Percentiles rank a stretch among this genome's conserved stretches.
Evolutionary conservation across 805 yeast genomes (phyloP).

Genomic region (Metschnikowia kofuensis): DNA sequence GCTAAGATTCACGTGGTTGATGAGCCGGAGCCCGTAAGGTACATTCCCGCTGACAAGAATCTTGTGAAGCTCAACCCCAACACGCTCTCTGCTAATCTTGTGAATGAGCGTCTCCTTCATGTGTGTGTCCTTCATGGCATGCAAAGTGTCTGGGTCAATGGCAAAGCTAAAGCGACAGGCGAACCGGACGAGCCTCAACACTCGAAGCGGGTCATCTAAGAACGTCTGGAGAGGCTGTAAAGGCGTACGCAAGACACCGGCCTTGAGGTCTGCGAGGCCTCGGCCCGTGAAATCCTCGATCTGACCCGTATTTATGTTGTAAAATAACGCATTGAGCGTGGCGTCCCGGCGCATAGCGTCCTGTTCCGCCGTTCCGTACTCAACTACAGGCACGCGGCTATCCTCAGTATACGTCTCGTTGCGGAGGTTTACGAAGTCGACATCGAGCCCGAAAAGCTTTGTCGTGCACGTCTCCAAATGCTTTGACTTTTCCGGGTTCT

Average conservation of each 20-base stretch:
- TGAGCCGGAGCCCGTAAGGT: slow-evolving; percentile 56
- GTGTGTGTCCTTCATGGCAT: slow-evolving; percentile 60
- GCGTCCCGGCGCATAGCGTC: slow-evolving; percentile 96
- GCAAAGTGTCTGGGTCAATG: slow-evolving; percentile 55
- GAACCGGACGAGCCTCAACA: slow-evolving; percentile 80
- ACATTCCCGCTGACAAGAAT: slow-evolving; percentile 66
- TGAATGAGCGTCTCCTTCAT: slow-evolving; percentile 58
- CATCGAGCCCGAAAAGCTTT: slow-evolving; percentile 73
- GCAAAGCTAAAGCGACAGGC: slow-evolving; percentile 72
- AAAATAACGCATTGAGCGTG: slow-evolving; percentile 88
- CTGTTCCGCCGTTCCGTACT: slow-evolving; percentile 85
- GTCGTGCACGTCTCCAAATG: slow-evolving; percentile 97
- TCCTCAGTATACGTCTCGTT: slow-evolving; percentile 81
- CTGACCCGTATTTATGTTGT: slow-evolving; percentile 62
- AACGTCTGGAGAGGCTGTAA: slow-evolving; percentile 82
- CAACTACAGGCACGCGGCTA: slow-evolving; percentile 80
- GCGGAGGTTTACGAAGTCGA: slow-evolving; percentile 91
- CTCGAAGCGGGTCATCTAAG: slow-evolving; percentile 90
- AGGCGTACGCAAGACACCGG: slow-evolving; percentile 83
- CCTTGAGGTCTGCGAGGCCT: slow-evolving; percentile 70
- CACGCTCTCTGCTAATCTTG: slow-evolving; percentile 86
- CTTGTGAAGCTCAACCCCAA: slow-evolving; percentile 82
- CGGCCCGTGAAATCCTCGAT: slow-evolving; percentile 83
- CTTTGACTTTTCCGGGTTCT: slow-evolving; percentile 93
- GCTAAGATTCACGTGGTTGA: slow-evolving; percentile 54